Evolutionary conservation across 2,329 filamentous ascomycete genomes (phyloP).

Genomic region (Lecanosticta acicola): DNA sequence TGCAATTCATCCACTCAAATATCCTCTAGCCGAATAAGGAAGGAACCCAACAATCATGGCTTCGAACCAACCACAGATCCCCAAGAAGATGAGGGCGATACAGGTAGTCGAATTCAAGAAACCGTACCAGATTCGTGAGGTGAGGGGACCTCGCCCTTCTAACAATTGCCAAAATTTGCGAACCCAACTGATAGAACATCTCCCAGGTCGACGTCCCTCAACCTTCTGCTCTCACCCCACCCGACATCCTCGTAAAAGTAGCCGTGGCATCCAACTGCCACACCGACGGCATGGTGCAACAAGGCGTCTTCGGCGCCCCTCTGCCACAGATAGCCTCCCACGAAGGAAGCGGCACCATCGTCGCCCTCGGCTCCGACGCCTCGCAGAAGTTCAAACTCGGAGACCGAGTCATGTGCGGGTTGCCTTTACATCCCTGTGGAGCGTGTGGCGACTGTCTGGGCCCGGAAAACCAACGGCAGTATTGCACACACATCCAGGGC

Average conservation of each 20-base stretch:
- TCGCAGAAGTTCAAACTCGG: slow-evolving; percentile 41
- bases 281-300: slow-evolving; percentile 53
- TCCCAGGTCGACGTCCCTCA: slow-evolving; percentile 42
- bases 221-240: slow-evolving; percentile 35
- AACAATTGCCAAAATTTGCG: too few species aligned
- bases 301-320: slow-evolving; percentile 44
- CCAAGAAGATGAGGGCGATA: slow-evolving; percentile 44
- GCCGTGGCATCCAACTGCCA: slow-evolving; percentile 58
- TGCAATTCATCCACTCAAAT: too few species aligned
- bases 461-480: slow-evolving; percentile 48
- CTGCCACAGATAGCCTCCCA: slow-evolving; percentile 53
- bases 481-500: slow-evolving; percentile 43
- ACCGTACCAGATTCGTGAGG: slow-evolving; percentile 49
- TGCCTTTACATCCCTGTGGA: slow-evolving; percentile 51
- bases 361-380: slow-evolving; percentile 41
- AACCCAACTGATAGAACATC: neutral
- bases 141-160: slow-evolving; percentile 37
- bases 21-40: too few species aligned
- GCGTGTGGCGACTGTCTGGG: slow-evolving; percentile 49
- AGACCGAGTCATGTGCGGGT: slow-evolving; percentile 52
- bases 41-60: too few species aligned
- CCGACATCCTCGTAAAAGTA: slow-evolving; percentile 57
- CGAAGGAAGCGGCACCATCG: slow-evolving; percentile 53
- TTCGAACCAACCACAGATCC: slow-evolving; percentile 30
- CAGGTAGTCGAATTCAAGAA: slow-evolving; percentile 49